These are phyloP conservation scores for Massariosphaeria phaeospora DNA, from an alignment of 495 filamentous ascomycete species.

Conservation along the genomic window DNA sequence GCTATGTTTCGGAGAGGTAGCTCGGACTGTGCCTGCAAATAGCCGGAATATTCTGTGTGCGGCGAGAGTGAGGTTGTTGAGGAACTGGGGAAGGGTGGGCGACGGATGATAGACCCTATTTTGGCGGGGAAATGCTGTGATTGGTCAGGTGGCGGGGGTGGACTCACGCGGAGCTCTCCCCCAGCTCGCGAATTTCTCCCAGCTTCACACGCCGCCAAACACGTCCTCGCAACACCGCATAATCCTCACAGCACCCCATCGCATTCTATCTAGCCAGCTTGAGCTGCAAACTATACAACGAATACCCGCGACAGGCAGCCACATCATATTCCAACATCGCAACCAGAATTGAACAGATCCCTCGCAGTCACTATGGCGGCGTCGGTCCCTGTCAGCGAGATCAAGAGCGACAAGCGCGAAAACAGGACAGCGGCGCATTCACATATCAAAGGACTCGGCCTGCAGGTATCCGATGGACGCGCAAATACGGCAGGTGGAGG, in stretches of 20 bases:
- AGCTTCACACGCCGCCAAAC: constrained; percentile 7
- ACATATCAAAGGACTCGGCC: constrained; percentile 90
- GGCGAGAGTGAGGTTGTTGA: too few species aligned
- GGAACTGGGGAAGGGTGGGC: too few species aligned
- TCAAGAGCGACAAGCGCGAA: constrained; percentile 90
- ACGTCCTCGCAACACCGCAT: background rate
- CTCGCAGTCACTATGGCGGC: constrained; percentile 26
- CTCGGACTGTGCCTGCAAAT: too few species aligned
- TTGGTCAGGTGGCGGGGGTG: background rate
- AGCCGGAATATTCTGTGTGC: too few species aligned
- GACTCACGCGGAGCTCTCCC: background rate
- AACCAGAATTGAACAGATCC: too few species aligned
- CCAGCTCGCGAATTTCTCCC: constrained; percentile 13
- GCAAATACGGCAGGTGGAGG: constrained; percentile 72
- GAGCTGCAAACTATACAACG: background rate
- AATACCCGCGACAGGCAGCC: background rate
- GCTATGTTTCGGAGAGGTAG: too few species aligned
- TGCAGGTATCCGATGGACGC: constrained; percentile 67
- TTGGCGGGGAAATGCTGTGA: background rate
- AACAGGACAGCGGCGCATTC: constrained; percentile 94
- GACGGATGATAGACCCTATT: too few species aligned
- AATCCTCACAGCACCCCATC: background rate
- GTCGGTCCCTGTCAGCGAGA: constrained; percentile 83
- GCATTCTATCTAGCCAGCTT: background rate
- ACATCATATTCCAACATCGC: background rate